Conservation (phyloP, 1,284 basidiomycete genomes). For the Anthracocystis walkeri region DNA sequence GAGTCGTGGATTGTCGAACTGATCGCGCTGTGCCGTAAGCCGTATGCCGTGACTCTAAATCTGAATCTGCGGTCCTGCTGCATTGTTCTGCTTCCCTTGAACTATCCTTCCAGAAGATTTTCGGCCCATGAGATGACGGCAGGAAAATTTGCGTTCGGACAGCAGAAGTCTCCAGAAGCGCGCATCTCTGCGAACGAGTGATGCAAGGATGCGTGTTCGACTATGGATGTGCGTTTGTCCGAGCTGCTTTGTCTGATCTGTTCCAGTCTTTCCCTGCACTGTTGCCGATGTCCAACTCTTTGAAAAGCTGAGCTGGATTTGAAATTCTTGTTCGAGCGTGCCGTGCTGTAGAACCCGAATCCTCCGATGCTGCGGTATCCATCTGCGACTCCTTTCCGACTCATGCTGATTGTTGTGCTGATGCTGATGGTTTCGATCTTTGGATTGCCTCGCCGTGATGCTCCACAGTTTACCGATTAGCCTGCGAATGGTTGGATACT, state of each 20-base stretch:
- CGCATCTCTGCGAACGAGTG: too few species aligned
- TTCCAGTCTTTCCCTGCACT: background rate
- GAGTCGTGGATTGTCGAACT: background rate
- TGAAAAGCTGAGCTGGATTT: background rate
- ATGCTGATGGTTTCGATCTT: background rate
- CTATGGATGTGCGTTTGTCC: too few species aligned
- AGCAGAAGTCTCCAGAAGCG: too few species aligned
- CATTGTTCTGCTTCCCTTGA: too few species aligned
- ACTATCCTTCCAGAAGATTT: too few species aligned
- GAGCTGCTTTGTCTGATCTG: too few species aligned
- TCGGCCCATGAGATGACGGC: too few species aligned
- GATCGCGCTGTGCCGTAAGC: too few species aligned
- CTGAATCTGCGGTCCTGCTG: too few species aligned
- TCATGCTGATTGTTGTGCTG: background rate
- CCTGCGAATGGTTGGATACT: constrained; percentile 41
- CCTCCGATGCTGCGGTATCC: background rate
- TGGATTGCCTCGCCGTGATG: constrained; percentile 14
- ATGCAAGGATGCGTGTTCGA: too few species aligned
- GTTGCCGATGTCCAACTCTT: background rate
- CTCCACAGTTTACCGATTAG: constrained; percentile 2
- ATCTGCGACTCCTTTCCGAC: background rate
- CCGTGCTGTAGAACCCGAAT: background rate
- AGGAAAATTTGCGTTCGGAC: too few species aligned
- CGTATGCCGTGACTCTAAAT: too few species aligned
- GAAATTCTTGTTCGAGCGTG: background rate